phyloP scores from a whole-genome alignment of 257 asterid genomes.

The Cordia subcordata region DNA sequence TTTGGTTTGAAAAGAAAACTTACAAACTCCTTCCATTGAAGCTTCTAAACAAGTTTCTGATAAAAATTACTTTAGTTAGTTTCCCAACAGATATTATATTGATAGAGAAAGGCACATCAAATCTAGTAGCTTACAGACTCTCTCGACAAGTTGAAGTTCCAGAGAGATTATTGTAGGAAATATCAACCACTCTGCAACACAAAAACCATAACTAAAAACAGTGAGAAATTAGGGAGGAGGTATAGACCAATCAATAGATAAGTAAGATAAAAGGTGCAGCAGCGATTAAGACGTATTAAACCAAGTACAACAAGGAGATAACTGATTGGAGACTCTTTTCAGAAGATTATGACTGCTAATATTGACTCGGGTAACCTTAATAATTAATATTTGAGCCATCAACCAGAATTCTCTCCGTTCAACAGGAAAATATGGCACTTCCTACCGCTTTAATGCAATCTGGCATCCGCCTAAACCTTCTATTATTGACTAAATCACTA shows the following conservation, averaged over 20 bases:
- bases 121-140: slow-evolving; percentile 30
- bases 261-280: neutral
- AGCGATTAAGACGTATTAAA: neutral
- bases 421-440: no score
- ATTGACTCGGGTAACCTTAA: no score
- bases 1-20: slow-evolving; percentile 10
- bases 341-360: no score
- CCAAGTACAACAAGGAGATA: no score
- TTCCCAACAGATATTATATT: neutral
- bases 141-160: slow-evolving; percentile 37
- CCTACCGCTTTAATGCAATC: no score
- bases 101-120: slow-evolving; percentile 1
- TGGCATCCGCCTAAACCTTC: no score
- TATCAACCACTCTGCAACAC: slow-evolving; percentile 40
- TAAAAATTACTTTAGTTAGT: neutral
- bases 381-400: no score
- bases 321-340: no score
- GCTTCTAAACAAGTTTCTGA: slow-evolving; percentile 64
- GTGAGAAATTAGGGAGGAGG: neutral
- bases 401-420: no score
- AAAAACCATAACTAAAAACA: neutral
- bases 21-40: slow-evolving; percentile 31
- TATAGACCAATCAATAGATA: neutral
- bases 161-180: slow-evolving; percentile 52
- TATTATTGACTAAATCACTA: no score